Evolutionary conservation across 2,329 filamentous ascomycete genomes (phyloP).

Genomic region (Nigrospora oryzae): DNA sequence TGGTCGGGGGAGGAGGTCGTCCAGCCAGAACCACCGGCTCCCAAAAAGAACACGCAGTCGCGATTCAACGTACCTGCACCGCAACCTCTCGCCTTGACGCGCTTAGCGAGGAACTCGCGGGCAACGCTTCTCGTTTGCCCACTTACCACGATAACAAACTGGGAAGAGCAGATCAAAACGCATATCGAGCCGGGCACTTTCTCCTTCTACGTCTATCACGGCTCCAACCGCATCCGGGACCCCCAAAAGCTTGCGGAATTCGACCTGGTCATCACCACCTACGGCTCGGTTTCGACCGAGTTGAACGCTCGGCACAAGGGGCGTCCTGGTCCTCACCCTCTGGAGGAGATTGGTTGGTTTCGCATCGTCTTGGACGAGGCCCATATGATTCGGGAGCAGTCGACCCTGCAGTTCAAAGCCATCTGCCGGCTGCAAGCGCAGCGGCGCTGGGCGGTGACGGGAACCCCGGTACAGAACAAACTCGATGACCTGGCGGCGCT

Average conservation of each 20-base stretch:
- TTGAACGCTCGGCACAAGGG: slow-evolving; percentile 54
- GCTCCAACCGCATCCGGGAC: slow-evolving; percentile 64
- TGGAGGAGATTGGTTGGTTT: slow-evolving; percentile 82
- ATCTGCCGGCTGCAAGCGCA: slow-evolving; percentile 72
- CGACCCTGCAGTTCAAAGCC: slow-evolving; percentile 74
- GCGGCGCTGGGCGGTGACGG: slow-evolving; percentile 93
- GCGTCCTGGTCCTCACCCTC: slow-evolving; percentile 52
- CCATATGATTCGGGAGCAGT: slow-evolving; percentile 84
- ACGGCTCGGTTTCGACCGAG: slow-evolving; percentile 79
- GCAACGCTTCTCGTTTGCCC: slow-evolving; percentile 84
- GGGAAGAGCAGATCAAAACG: slow-evolving; percentile 83
- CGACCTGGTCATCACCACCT: slow-evolving; percentile 88
- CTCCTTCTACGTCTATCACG: slow-evolving; percentile 80
- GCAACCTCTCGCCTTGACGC: slow-evolving; percentile 37
- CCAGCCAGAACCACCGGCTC: slow-evolving; percentile 34
- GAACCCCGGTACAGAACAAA: slow-evolving; percentile 90
- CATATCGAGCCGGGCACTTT: slow-evolving; percentile 62
- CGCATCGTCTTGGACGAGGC: slow-evolving; percentile 91
- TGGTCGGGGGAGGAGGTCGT: slow-evolving; percentile 51
- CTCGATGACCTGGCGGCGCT: slow-evolving; percentile 84
- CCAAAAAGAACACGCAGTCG: slow-evolving; percentile 26
- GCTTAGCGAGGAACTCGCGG: slow-evolving; percentile 58
- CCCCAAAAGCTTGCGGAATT: slow-evolving; percentile 59
- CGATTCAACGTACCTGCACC: slow-evolving; percentile 30
- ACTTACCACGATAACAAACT: slow-evolving; percentile 85